phyloP scores from a whole-genome alignment of 257 asterid genomes.

The Nicotiana noctiflora region DNA sequence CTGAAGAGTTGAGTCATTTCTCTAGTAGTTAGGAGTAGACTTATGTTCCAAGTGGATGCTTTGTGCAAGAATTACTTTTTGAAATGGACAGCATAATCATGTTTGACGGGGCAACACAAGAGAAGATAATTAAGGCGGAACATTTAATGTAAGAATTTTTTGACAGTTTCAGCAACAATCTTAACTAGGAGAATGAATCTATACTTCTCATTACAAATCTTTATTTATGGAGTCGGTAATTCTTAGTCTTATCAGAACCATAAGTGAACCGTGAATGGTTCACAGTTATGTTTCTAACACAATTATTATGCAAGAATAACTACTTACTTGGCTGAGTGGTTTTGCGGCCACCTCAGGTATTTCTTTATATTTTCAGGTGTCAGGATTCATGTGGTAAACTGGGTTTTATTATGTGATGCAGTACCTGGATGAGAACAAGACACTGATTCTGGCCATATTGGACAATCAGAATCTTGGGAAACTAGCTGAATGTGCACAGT shows the following conservation, averaged over 20 bases:
- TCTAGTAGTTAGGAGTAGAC: background rate
- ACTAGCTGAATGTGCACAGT: slow-evolving; percentile 95
- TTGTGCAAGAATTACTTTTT: background rate
- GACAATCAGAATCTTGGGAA: slow-evolving; percentile 96
- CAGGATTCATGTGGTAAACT: slow-evolving; percentile 5
- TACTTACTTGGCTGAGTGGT: background rate
- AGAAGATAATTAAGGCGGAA: background rate
- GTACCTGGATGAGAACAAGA: slow-evolving; percentile 96
- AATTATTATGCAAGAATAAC: background rate
- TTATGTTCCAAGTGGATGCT: background rate
- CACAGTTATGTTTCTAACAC: background rate
- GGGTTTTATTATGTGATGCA: slow-evolving; percentile 30
- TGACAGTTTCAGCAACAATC: background rate
- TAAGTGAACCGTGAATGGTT: background rate
- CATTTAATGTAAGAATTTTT: background rate
- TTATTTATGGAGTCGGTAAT: background rate
- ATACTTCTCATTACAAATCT: background rate
- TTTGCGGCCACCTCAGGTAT: slow-evolving; percentile 4
- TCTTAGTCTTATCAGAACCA: background rate
- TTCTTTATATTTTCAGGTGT: slow-evolving; percentile 3
- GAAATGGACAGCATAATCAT: background rate
- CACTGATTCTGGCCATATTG: slow-evolving; percentile 83
- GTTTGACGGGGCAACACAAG: background rate
- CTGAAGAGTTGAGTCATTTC: background rate
- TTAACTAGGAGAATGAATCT: background rate